Percentiles rank a stretch among this genome's conserved stretches.
These are phyloP conservation scores for Pleurotus sapidus DNA, from an alignment of 768 basidiomycete species.

Conservation along the genomic window DNA sequence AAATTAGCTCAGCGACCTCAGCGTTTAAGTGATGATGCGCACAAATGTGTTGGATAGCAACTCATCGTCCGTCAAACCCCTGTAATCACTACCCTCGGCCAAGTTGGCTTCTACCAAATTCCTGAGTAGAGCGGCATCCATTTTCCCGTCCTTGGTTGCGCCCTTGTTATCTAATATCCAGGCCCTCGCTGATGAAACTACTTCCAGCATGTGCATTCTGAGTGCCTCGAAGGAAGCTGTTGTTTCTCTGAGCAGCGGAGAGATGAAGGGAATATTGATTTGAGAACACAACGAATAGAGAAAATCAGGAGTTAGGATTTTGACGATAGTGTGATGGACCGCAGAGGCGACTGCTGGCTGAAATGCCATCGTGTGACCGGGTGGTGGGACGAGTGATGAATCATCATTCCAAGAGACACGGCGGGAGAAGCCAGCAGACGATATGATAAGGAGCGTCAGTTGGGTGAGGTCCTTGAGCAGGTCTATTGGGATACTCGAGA, in stretches of 20 bases:
- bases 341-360: constrained; percentile 17
- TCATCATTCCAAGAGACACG: constrained; percentile 23
- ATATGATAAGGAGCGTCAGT: constrained; percentile 24
- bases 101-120: constrained; percentile 37
- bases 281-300: constrained; percentile 11
- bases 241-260: constrained; percentile 18
- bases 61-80: constrained; percentile 30
- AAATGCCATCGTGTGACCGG: constrained; percentile 25
- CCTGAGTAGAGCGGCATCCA: constrained; percentile 25
- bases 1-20: background rate
- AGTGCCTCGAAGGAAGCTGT: constrained; percentile 26
- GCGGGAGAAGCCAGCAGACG: constrained; percentile 29
- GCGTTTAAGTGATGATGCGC: constrained; percentile 12
- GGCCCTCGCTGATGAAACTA: constrained; percentile 26
- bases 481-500: constrained; percentile 15
- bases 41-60: constrained; percentile 32
- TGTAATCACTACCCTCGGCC: constrained; percentile 20
- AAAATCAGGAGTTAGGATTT: constrained; percentile 21
- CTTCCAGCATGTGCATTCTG: constrained; percentile 25
- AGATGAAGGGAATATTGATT: constrained; percentile 27
- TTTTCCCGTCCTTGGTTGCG: constrained; percentile 10
- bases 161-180: constrained; percentile 16
- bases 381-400: constrained; percentile 9
- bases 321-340: constrained; percentile 20
- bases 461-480: constrained; percentile 21